Base-by-base conservation (phyloP, 2,329 filamentous ascomycete species). In the Phaeoacremonium minimum region DNA sequence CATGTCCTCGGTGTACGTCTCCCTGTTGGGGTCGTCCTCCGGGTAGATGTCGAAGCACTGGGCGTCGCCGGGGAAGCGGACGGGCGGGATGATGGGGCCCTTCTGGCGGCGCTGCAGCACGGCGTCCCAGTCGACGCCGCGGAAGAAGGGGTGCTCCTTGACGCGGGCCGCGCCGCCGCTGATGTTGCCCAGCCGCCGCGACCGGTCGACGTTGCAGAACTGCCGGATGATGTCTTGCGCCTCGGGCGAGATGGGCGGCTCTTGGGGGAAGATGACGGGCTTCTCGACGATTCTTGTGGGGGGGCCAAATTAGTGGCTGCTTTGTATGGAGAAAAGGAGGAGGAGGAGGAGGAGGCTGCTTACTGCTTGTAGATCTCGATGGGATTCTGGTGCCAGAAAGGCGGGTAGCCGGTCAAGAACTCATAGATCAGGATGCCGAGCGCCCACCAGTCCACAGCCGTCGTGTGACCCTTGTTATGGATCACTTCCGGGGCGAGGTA, bases 391-490 rank as follows among this genome's bases (percentile, higher is more conserved):
- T 90, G 83, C 85, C 86, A 93, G 55, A 91, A 93, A 1, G 87
- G 87, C 12, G 87, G 87, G 53, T 90, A 89, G 18, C 87, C 87
- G 8, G 87, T 88, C 33, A 91, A 65, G 54, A 91, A 91, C 55
- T 93, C 87, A 58, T 88, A 91, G 41, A 91, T 81, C 38, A 93
- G 62, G 47, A 91, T 89, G 17, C 87, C 87, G 47, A 93, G 70
- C 1, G 87, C 86, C 87, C 87, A 91, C 86, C 86, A 91, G 66
- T 91, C 86, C 22, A 91, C 86, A 12, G 86, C 85, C 3, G 77
- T 80, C 4, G 77, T 82, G 53, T 84, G 80, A 11, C 84, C 86
- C 55, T 87, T 88, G 56, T 87, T 89, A 46, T 87, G 79, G 48
- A 91, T 90, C 29, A 91, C 86, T 63, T 91, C 86, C 5, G 86